These are phyloP conservation scores for Clavaria fumosa DNA, from an alignment of 768 basidiomycete genomes.

Conservation along the genomic window DNA sequence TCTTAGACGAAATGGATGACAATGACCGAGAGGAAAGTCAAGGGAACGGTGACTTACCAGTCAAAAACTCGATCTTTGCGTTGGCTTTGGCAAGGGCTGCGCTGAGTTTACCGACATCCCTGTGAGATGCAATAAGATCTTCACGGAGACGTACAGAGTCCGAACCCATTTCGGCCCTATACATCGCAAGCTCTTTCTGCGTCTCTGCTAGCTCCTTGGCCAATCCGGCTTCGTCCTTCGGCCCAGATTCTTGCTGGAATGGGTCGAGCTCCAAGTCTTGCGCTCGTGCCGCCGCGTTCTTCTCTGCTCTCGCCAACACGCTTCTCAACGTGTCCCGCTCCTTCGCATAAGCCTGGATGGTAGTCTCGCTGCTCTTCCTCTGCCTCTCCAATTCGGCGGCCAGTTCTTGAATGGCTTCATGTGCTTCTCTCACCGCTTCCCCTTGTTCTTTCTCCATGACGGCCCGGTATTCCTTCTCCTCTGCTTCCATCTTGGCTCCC, in stretches of 20 bases:
- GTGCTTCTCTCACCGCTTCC: conserved; percentile 76
- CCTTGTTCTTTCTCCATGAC: conserved; percentile 57
- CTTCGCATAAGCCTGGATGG: conserved; percentile 68
- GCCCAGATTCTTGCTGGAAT: too few relatives aligned
- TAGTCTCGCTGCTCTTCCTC: conserved; percentile 50
- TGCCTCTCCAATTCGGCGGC: conserved; percentile 66
- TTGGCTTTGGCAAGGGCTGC: conserved; percentile 69
- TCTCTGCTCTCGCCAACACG: conserved; percentile 48
- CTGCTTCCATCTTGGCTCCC: conserved; percentile 70
- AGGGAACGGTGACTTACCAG: conserved; percentile 32
- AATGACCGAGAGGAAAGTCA: conserved; percentile 6
- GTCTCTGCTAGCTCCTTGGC: conserved; percentile 53
- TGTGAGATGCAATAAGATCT: conserved; percentile 46
- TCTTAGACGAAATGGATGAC: conserved; percentile 24
- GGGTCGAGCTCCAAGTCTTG: too few relatives aligned
- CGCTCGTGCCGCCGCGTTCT: conserved; percentile 10
- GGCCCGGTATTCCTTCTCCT: conserved; percentile 64
- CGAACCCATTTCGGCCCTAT: conserved; percentile 63
- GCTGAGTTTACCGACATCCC: conserved; percentile 48
- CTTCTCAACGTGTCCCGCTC: conserved; percentile 77
- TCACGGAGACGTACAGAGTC: conserved; percentile 64
- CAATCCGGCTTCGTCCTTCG: conserved; percentile 7
- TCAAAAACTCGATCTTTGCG: conserved; percentile 64
- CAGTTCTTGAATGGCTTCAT: conserved; percentile 69
- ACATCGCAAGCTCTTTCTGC: conserved; percentile 68